Evolutionary conservation across 1,139 yeast genomes (phyloP).

Genomic region (Nematodospora anomalae): DNA sequence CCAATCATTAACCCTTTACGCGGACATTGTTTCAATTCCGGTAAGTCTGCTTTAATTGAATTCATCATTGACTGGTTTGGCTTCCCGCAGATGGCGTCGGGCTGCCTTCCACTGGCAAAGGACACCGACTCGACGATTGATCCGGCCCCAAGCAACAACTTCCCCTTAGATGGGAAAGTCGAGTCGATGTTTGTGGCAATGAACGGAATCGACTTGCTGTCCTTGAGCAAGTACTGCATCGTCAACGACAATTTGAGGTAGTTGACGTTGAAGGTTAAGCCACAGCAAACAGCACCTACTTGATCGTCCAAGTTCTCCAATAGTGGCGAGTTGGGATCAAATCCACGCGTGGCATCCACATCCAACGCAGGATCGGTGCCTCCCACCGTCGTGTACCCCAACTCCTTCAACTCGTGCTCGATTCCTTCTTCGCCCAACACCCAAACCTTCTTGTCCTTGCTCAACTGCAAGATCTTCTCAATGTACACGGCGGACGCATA

Average conservation of each 20-base stretch:
- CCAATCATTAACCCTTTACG: slow-evolving; percentile 86
- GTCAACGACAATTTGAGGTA: slow-evolving; percentile 82
- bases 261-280: slow-evolving; percentile 73
- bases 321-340: slow-evolving; percentile 34
- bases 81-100: slow-evolving; percentile 77
- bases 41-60: slow-evolving; percentile 72
- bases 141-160: slow-evolving; percentile 91
- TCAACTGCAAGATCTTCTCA: slow-evolving; percentile 68
- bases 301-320: slow-evolving; percentile 55
- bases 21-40: slow-evolving; percentile 49
- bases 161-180: slow-evolving; percentile 88
- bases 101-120: slow-evolving; percentile 69
- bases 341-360: slow-evolving; percentile 28
- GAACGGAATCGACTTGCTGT: slow-evolving; percentile 66
- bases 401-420: slow-evolving; percentile 41
- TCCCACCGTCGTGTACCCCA: slow-evolving; percentile 45
- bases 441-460: slow-evolving; percentile 56
- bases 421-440: slow-evolving; percentile 49
- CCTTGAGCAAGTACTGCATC: slow-evolving; percentile 66
- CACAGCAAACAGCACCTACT: slow-evolving; percentile 89
- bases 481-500: slow-evolving; percentile 89
- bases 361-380: slow-evolving; percentile 38
- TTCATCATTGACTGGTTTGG: slow-evolving; percentile 91
- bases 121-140: slow-evolving; percentile 82
- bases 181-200: slow-evolving; percentile 96